These are phyloP conservation scores for Aspergillus luchuensis DNA, from an alignment of 2,329 filamentous ascomycete species.

Conservation along the genomic window DNA sequence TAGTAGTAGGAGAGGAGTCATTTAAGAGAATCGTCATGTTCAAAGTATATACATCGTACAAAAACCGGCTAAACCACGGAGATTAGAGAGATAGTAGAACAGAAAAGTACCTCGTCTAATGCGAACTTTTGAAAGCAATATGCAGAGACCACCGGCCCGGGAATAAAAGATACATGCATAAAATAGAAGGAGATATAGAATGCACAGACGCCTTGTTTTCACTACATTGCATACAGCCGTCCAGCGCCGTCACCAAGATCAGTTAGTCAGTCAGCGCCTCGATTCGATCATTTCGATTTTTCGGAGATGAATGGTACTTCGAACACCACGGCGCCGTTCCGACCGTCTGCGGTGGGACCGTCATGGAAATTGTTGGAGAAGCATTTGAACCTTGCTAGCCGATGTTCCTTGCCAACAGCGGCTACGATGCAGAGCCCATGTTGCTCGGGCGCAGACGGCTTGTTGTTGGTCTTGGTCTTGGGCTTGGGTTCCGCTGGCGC, in stretches of 20 bases:
- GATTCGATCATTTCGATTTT: conserved; percentile 10
- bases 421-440: conserved; percentile 77
- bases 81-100: background rate
- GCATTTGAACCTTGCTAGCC: conserved; percentile 77
- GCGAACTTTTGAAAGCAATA: conserved; percentile 14
- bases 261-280: conserved; percentile 1
- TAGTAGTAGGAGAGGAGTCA: too few relatives aligned
- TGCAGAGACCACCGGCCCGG: conserved; percentile 17
- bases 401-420: conserved; percentile 84
- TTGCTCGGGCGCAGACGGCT: conserved; percentile 44
- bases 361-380: conserved; percentile 42
- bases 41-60: conserved; percentile 1
- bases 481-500: conserved; percentile 25
- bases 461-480: conserved; percentile 19
- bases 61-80: conserved; percentile 2
- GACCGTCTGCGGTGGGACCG: conserved; percentile 51
- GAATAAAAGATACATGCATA: conserved; percentile 16
- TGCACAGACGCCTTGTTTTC: conserved; percentile 3
- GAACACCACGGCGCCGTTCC: conserved; percentile 85
- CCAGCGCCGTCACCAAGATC: background rate
- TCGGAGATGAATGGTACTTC: conserved; percentile 63
- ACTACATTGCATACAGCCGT: conserved; percentile 10
- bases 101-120: background rate
- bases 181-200: background rate
- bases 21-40: background rate